Conservation (phyloP, 164 flowering plant species). For the Liquidambar formosana region DNA sequence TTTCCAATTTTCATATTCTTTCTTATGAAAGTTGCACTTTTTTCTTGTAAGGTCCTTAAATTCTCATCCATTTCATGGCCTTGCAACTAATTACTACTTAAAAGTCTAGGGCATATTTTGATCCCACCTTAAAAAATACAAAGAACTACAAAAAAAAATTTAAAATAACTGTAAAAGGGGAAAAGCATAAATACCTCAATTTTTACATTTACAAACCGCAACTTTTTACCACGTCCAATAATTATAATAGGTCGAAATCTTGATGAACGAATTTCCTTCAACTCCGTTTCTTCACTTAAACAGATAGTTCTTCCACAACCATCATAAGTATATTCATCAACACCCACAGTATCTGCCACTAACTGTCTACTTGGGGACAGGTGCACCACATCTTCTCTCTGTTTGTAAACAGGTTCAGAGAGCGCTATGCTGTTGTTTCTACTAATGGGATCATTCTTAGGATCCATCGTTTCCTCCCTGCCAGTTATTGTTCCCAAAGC, state of each 20-base stretch:
- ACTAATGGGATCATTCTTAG: constrained; percentile 81
- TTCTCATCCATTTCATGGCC: not conserved
- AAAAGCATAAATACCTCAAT: constrained; percentile 64
- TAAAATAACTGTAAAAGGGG: not conserved
- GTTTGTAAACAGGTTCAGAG: constrained; percentile 57
- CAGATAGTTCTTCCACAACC: constrained; percentile 85
- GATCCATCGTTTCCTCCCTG: constrained; percentile 85
- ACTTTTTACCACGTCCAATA: constrained; percentile 83
- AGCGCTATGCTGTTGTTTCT: constrained; percentile 63
- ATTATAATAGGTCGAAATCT: constrained; percentile 63
- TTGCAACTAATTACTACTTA: not conserved
- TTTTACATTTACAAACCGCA: constrained; percentile 89
- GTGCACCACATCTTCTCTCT: constrained; percentile 71
- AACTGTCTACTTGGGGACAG: constrained; percentile 75
- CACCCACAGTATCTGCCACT: constrained; percentile 66
- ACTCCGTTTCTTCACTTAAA: constrained; percentile 51
- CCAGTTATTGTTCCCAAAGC: constrained; percentile 87
- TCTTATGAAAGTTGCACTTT: not conserved
- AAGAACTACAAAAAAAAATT: not conserved
- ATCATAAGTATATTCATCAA: constrained; percentile 87
- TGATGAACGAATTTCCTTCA: constrained; percentile 39
- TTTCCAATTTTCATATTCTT: not conserved
- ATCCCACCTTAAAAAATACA: not conserved
- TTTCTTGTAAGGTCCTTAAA: not conserved
- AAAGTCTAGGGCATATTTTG: not conserved